Evolutionary conservation across 257 asterid genomes (phyloP).

Genomic region (Euphrasia confusa): DNA sequence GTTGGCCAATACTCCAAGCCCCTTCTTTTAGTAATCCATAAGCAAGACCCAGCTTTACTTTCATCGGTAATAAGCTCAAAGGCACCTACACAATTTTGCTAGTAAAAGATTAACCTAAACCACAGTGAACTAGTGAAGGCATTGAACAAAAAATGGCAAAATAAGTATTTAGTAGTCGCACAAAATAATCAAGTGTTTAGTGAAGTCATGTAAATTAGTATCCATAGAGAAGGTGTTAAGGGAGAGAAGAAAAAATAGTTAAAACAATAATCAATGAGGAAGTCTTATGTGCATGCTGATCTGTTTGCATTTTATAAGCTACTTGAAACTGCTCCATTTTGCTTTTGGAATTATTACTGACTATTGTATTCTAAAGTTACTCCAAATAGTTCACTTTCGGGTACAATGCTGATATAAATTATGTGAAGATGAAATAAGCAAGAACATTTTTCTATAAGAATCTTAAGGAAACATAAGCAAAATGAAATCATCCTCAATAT

Average conservation of each 20-base stretch:
- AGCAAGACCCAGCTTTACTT: constrained; percentile 88
- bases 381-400: constrained; percentile 9
- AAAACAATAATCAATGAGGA: neutral
- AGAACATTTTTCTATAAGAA: constrained; percentile 17
- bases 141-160: neutral
- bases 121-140: neutral
- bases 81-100: constrained; percentile 52
- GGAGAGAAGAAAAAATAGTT: neutral
- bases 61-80: constrained; percentile 77
- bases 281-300: neutral
- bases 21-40: constrained; percentile 83
- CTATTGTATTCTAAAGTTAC: neutral
- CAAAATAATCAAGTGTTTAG: neutral
- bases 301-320: neutral
- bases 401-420: neutral
- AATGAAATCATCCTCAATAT: constrained; percentile 12
- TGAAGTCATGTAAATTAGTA: constrained; percentile 2
- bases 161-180: constrained; percentile 9
- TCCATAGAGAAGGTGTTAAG: neutral
- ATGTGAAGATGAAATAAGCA: constrained; percentile 11
- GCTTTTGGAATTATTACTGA: neutral
- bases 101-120: constrained; percentile 23
- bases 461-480: constrained; percentile 2
- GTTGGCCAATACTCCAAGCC: constrained; percentile 95
- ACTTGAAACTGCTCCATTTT: constrained; percentile 7